Evolutionary conservation across 2,329 filamentous ascomycete genomes (phyloP), one percentile per base, ranked within the genome.

Genomic region (Tolypocladium ophioglossoides): DNA sequence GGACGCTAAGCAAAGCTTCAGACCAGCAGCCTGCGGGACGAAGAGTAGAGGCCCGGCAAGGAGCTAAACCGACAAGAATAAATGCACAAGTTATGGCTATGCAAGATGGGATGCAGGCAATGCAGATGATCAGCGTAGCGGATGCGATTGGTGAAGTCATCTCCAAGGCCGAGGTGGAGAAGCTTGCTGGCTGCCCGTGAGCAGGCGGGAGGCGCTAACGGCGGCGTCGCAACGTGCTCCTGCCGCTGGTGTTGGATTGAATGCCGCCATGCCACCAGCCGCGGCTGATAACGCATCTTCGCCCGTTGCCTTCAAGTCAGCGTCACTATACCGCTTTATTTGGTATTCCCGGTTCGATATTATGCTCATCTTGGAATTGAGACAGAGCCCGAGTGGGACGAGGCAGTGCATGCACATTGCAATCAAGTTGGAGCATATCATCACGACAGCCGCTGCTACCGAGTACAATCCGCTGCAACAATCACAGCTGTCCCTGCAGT

Each of bases 131-230:
- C 34, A 39, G 34, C 48, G 48, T 22, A 11, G 48, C 24, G 48
- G 32, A 38, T 51, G 49, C 49, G 22, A 58, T 64, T 66, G 64
- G 63, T 66, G 64, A 66, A 66, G 64, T 66, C 64, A 66, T 66
- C 59, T 56, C 57, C 55, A 51, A 53, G 46, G 63, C 63, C 61
- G 64, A 64, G 63, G 51, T 41, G 44, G 44, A 47, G 44, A 47
- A 32, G 27, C 18, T 24, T n/a, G 27, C 27, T 32, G 10, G 10
- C 44, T 32, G n/a, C 18, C 44, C 27, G 27, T 47, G 8, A 47
- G 44, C 27, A 47, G 41, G 41, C 5, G 24, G 40, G 12, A 30
- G 41, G 27, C 44, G 44, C 27, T 20, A 32, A 32, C 24, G 2
- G 16, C 44, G 12, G 44, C 44, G 27, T 10, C 10, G 16, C 44